Base-by-base conservation (phyloP, 352 stramenopile species). In the Elongisporangium undulatum region DNA sequence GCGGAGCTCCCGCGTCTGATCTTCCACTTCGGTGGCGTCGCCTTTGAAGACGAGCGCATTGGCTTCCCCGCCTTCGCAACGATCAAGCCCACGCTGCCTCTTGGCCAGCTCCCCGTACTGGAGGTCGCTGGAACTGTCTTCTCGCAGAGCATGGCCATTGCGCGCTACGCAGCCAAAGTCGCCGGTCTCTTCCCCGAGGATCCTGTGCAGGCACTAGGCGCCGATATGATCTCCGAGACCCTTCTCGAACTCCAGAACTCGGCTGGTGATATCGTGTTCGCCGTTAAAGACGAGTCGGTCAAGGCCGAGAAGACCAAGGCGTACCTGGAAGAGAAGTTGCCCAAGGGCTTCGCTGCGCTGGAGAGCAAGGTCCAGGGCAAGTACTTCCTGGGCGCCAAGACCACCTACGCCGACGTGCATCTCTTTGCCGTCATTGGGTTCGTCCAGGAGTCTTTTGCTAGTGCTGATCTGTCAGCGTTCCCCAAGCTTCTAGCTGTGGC, bases 111-210 rank as follows among this genome's bases (percentile, higher is more conserved):
- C 15, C 75, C 74, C 0, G 45, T 71, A 12, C 59, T 86, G 9
- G 64, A 78, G 51, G 29, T 84, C 2, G 64, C 80, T 51, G 71
- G 66, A 53, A 26, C 15, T 16, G 19, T 66, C 15, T 92, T 82
- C 66, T 60, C 68, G n/a, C 82, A 92, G 66, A 85, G 70, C 24
- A 72, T 87, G 55, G 74, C 79, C 10, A 79, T 87, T 21, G 16
- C 54, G 0, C 66, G 72, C 22, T 89, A 82, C 61, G 75, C 71
- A 1, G 74, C 68, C 51, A 77, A 75, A 61, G 9, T 84, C 2
- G 48, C 54, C 4, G 64, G 67, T 1, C 23, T 76, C 56, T 85
- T 71, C 64, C 73, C 70, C n/a, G 41, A 56, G 2, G 59, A 79
- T 23, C 20, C 59, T 0, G 4, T 77, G 26, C 29, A 67, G 2